Percentiles rank a stretch among this genome's conserved stretches.
Conservation (phyloP, 2,329 filamentous ascomycete genomes). For the Trichoderma harzianum region DNA sequence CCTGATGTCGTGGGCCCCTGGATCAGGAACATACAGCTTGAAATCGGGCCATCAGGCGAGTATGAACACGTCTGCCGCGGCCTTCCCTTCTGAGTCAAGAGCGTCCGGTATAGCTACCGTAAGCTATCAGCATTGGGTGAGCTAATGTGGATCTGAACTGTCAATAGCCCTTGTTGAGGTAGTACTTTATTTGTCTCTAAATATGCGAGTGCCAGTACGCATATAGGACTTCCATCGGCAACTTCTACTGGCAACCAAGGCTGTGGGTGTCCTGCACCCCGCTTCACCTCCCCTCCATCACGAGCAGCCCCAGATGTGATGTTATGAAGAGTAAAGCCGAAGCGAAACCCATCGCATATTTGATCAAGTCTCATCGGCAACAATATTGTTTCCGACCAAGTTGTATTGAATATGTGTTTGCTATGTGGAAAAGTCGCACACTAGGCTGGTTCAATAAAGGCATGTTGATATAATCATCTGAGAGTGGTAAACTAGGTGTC, state of each 20-base stretch:
- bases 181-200: not conserved
- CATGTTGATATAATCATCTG: not conserved
- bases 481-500: not conserved
- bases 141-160: not conserved
- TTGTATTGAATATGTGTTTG: not conserved
- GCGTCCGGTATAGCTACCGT: not conserved
- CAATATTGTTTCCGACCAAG: not conserved
- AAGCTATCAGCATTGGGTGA: not conserved
- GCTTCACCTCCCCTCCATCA: not conserved
- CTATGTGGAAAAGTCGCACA: not conserved
- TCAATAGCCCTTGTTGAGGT: not conserved
- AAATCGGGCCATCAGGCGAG: not conserved
- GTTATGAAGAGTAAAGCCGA: not conserved
- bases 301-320: not conserved
- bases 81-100: not conserved
- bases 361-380: not conserved
- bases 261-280: not conserved
- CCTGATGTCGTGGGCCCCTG: not conserved
- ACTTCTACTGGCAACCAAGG: not conserved
- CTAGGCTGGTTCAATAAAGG: not conserved
- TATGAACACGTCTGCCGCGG: not conserved
- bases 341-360: not conserved
- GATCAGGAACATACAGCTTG: not conserved
- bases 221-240: not conserved
- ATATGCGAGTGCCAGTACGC: not conserved